Base-by-base conservation (phyloP, 1,284 basidiomycete species). In the Meripilus lineatus region DNA sequence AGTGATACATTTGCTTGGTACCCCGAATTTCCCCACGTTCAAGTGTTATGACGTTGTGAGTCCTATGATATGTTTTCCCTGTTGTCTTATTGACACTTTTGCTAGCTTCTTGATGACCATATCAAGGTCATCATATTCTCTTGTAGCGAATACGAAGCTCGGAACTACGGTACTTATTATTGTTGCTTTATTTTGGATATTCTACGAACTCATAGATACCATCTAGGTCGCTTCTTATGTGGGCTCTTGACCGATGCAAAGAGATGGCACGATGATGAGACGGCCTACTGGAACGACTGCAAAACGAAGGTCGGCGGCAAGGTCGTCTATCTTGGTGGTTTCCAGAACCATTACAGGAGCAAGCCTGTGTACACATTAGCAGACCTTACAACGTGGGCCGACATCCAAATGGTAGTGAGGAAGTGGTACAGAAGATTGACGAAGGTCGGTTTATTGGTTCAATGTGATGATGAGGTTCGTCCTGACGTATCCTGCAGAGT, bases 141-240 rank as follows among this genome's bases (percentile, higher is more conserved):
- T 1, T 94, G 91, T 56, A 96, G 93, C 42, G 95, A 96, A 68
- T 92, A 90, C 55, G 95, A 99, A 66, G 93, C 93, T 5, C 81
- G 88, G 45, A 99, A 97, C 65, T 94, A 94, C 58, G 93, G 92
- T 89, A 55, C 38, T 70, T 58, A 22, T n/a, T 30, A 30, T 21
- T 2, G 8, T 45, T 21, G 38, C 40, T 14, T 25, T 11, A 30
- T 15, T 38, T 32, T 30, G 50, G 44, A 14, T 43, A 43, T 32
- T 42, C 6, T 46, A 21, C 25, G 32, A 38, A 40, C 28, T 47
- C 14, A 40, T 26, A 14, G 13, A 10, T 32, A n/a, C n/a, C n/a
- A n/a, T 25, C 4, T 48, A 90, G 89, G 90, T 20, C 89, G 88
- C 30, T 96, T 95, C 67, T 68, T 99, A 25, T 71, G 79, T 24